A percentile compares a stretch with the other conserved stretches of the same genome.
phyloP scores from a whole-genome alignment of 2,329 filamentous ascomycete species.

The Trichophyton benhamiae region DNA sequence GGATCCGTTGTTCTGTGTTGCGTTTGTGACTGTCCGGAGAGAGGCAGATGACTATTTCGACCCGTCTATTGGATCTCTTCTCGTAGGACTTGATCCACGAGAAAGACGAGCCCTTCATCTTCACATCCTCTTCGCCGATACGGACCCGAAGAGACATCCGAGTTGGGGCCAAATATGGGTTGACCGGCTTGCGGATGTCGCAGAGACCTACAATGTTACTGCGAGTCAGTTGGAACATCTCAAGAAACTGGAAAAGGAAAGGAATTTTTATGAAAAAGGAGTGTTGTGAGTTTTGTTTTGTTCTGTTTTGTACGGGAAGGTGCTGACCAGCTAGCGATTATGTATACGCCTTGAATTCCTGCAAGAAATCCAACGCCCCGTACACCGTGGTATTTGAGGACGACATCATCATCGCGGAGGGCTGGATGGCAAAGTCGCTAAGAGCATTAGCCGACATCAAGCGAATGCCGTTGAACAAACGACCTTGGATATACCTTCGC shows the following conservation, averaged over 20 bases:
- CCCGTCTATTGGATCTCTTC: slow-evolving; percentile 17
- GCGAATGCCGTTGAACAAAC: not conserved
- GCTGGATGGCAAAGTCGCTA: slow-evolving; percentile 25
- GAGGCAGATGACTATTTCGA: slow-evolving; percentile 20
- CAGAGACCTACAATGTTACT: slow-evolving; percentile 15
- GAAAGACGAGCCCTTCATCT: slow-evolving; percentile 17
- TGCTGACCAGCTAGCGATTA: slow-evolving; percentile 18
- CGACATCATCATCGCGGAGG: slow-evolving; percentile 27
- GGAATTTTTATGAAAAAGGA: slow-evolving; percentile 23
- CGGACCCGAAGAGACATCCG: slow-evolving; percentile 17
- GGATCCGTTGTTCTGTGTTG: slow-evolving; percentile 15
- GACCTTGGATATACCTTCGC: slow-evolving; percentile 22
- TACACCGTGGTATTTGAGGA: slow-evolving; percentile 29
- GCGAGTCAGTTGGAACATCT: slow-evolving; percentile 15
- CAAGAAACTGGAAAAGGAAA: slow-evolving; percentile 16
- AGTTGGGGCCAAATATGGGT: slow-evolving; percentile 20
- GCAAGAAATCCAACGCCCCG: slow-evolving; percentile 19
- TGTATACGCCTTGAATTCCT: slow-evolving; percentile 20
- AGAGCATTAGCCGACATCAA: slow-evolving; percentile 14
- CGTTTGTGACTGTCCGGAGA: slow-evolving; percentile 18
- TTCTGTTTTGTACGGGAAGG: not conserved
- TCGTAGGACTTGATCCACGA: slow-evolving; percentile 15
- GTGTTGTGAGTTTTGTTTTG: slow-evolving; percentile 17
- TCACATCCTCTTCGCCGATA: slow-evolving; percentile 18
- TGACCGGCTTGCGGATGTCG: slow-evolving; percentile 13